Evolutionary conservation across 1,284 basidiomycete species (phyloP), one percentile per base, ranked within the genome.

Genomic region (Cryptococcus amylolentus): DNA sequence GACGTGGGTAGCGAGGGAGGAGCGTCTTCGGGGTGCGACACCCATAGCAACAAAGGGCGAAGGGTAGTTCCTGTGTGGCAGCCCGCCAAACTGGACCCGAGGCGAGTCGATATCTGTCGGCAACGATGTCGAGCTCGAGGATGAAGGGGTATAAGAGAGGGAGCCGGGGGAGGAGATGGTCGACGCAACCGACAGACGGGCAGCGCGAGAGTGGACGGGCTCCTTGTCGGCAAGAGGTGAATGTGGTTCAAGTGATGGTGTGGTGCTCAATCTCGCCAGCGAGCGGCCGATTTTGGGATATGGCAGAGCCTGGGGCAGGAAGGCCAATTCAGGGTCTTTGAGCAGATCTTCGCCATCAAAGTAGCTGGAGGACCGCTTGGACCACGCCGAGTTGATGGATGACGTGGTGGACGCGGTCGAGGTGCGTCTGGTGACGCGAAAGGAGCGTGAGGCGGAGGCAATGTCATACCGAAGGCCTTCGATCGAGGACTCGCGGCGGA

Each of bases 231-330:
- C 12, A 1, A 26, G 23, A 27, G 23, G 16, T 47, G 56, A 49
- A 8, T 45, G 44, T 43, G 49, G 41, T 23, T 49, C 49, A 5
- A 55, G 37, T 1, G 43, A 41, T 9, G 49, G 47, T 8, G 41
- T n/a, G 38, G 42, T 37, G 40, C 59, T 61, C 5, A 57, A 35
- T 44, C 57, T 40, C 8, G 57, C 56, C 14, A 54, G 42, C 5
- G 39, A 44, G 13, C 45, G 51, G 5, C 54, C 44, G 27, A 58
- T 42, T 37, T 58, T 58, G 13, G 62, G 62, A 57, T 64, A 64
- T 6, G 56, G 62, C 37, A 64, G 31, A 9, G 55, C 37, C 42
- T 59, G 62, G 4, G 59, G 57, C 46, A 50, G 27, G 51, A 64
- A 64, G 6, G 48, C 59, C 23, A 49, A 27, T 5, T 23, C 48